phyloP scores from a whole-genome alignment of 2,329 filamentous ascomycete genomes.

The Aspergillus fructus region DNA sequence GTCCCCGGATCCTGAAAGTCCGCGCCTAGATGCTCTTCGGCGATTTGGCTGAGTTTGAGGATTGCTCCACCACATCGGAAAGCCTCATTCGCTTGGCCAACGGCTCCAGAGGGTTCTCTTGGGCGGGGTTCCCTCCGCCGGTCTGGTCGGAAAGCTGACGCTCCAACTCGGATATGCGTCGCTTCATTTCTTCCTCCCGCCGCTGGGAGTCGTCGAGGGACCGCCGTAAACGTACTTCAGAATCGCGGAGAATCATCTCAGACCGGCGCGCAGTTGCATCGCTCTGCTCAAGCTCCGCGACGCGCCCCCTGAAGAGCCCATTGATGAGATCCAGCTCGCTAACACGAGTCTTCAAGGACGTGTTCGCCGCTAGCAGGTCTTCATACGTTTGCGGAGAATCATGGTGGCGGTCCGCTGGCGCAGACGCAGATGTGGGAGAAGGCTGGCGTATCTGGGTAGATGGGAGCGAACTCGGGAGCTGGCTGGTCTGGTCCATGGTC shows the following conservation, averaged over 20 bases:
- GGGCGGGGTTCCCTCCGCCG: slow-evolving; percentile 14
- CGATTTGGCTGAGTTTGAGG: slow-evolving; percentile 32
- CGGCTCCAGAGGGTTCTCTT: slow-evolving; percentile 43
- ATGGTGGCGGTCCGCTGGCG: slow-evolving; percentile 61
- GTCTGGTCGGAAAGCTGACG: slow-evolving; percentile 44
- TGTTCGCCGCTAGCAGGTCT: slow-evolving; percentile 75
- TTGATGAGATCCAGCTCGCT: slow-evolving; percentile 96
- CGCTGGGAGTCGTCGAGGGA: slow-evolving; percentile 75
- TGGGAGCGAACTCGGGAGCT: slow-evolving; percentile 51
- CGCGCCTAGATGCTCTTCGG: slow-evolving; percentile 32
- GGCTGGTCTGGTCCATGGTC: slow-evolving; percentile 66
- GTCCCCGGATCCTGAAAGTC: slow-evolving; percentile 8
- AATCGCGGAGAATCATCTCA: slow-evolving; percentile 55
- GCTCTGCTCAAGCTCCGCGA: slow-evolving; percentile 74
- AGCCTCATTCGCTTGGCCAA: slow-evolving; percentile 57
- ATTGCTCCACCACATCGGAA: slow-evolving; percentile 53
- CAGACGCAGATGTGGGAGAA: slow-evolving; percentile 60
- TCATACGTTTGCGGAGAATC: slow-evolving; percentile 77
- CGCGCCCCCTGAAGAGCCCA: slow-evolving; percentile 71
- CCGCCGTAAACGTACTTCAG: slow-evolving; percentile 55
- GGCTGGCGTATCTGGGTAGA: slow-evolving; percentile 55
- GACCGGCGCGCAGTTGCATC: slow-evolving; percentile 67
- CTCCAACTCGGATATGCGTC: slow-evolving; percentile 77
- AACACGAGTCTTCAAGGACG: slow-evolving; percentile 88
- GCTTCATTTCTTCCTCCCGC: slow-evolving; percentile 78